A percentile compares a stretch with the other conserved stretches of the same genome.
These are phyloP conservation scores for Pleurotus citrinopileatus DNA, from an alignment of 768 basidiomycete genomes.

Conservation along the genomic window DNA sequence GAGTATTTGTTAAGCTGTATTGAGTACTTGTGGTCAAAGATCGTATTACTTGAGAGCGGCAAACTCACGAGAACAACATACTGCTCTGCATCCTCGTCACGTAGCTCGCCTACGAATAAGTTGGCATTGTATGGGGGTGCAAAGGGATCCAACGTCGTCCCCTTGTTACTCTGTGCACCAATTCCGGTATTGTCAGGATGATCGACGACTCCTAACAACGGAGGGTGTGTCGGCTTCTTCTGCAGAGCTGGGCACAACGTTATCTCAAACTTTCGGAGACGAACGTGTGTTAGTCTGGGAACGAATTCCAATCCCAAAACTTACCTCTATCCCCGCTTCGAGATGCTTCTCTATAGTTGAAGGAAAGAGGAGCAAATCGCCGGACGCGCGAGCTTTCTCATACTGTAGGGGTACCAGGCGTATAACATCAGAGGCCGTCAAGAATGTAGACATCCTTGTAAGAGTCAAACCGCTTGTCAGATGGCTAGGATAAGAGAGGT, in stretches of 20 bases:
- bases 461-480: neutral
- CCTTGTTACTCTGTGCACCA: constrained; percentile 20
- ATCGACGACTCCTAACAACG: constrained; percentile 31
- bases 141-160: constrained; percentile 64
- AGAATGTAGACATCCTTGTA: neutral
- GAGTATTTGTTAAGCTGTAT: constrained; percentile 82
- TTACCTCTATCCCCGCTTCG: constrained; percentile 66
- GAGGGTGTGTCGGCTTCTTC: constrained; percentile 63
- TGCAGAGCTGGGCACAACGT: constrained; percentile 82
- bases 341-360: constrained; percentile 60
- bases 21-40: neutral
- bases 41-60: neutral
- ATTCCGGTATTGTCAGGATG: constrained; percentile 22
- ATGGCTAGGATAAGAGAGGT: neutral
- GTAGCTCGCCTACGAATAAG: constrained; percentile 73
- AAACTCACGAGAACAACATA: constrained; percentile 68
- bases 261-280: constrained; percentile 71
- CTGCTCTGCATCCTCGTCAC: constrained; percentile 52
- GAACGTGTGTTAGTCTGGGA: constrained; percentile 3
- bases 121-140: constrained; percentile 80
- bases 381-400: constrained; percentile 54
- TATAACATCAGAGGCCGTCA: constrained; percentile 44
- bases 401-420: constrained; percentile 50
- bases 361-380: constrained; percentile 77
- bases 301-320: constrained; percentile 11